Percentiles rank a stretch among this genome's conserved stretches.
Conservation (phyloP, 805 yeast genomes). For the Peterozyma xylosa region DNA sequence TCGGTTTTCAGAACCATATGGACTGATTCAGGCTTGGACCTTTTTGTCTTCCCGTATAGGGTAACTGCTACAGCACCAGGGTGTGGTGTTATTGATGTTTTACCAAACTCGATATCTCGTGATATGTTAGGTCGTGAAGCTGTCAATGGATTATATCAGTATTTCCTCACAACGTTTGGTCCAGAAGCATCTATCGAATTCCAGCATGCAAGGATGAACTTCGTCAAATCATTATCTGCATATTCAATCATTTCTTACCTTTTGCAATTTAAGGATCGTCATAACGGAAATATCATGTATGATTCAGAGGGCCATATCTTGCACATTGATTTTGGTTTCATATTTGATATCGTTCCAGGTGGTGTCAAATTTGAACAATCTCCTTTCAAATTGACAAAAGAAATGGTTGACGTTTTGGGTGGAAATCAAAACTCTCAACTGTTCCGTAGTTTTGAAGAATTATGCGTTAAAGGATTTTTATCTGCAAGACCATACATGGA, state of each 20-base stretch:
- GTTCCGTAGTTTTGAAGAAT: conserved; percentile 87
- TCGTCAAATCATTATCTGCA: conserved; percentile 90
- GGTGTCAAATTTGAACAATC: conserved; percentile 98
- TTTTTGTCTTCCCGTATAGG: conserved; percentile 86
- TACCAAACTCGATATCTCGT: conserved; percentile 91
- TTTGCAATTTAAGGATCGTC: conserved; percentile 93
- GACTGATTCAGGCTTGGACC: conserved; percentile 80
- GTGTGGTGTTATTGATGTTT: conserved; percentile 96
- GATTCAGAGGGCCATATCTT: conserved; percentile 92
- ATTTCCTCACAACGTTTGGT: conserved; percentile 87
- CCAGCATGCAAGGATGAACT: conserved; percentile 87
- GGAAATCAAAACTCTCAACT: conserved; percentile 81
- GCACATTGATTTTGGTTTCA: conserved; percentile 97
- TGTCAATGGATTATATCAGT: conserved; percentile 92
- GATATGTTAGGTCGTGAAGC: conserved; percentile 99
- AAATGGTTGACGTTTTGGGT: conserved; percentile 96
- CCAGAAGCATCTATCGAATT: conserved; percentile 87
- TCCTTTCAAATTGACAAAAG: conserved; percentile 92
- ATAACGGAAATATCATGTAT: conserved; percentile 95
- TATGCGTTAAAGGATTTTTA: conserved; percentile 87
- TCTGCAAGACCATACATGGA: conserved; percentile 86
- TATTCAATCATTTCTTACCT: conserved; percentile 87
- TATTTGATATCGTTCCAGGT: conserved; percentile 98
- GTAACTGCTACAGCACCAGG: conserved; percentile 99
- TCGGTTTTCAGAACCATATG: conserved; percentile 89